Evolutionary conservation across 495 filamentous ascomycete species (phyloP).

Genomic region (Hyaloscypha hepaticicola): DNA sequence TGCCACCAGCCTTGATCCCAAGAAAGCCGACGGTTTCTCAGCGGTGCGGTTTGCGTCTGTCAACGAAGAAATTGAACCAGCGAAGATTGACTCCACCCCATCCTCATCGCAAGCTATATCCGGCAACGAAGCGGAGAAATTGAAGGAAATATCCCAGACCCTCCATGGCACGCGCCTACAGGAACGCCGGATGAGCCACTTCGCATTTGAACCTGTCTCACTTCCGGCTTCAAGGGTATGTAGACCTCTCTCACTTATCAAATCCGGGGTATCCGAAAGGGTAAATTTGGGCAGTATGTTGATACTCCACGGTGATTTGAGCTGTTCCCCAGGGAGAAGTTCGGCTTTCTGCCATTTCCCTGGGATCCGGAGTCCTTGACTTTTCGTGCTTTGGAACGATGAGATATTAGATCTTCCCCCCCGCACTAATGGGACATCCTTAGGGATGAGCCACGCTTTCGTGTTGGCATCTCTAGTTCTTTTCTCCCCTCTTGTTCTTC

Average conservation of each 20-base stretch:
- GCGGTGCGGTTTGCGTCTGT: conserved; percentile 80
- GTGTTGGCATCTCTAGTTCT: conserved; percentile 20
- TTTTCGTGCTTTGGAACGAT: not conserved
- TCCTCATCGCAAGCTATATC: conserved; percentile 25
- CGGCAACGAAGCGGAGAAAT: conserved; percentile 40
- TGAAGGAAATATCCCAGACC: conserved; percentile 69
- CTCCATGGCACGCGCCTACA: conserved; percentile 75
- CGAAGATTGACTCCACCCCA: conserved; percentile 26
- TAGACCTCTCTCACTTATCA: conserved; percentile 22
- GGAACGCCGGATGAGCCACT: conserved; percentile 77
- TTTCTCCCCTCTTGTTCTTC: conserved; percentile 15
- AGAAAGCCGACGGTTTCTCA: conserved; percentile 34
- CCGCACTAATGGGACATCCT: conserved; percentile 18
- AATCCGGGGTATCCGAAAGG: conserved; percentile 13
- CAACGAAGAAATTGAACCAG: conserved; percentile 73
- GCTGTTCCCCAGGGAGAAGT: not conserved
- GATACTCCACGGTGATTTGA: not conserved
- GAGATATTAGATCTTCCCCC: conserved; percentile 22
- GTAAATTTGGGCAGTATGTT: not conserved
- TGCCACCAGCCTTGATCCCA: conserved; percentile 28
- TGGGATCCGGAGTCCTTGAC: not conserved
- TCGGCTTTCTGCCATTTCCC: conserved; percentile 5
- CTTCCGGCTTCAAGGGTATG: conserved; percentile 83
- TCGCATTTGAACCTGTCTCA: conserved; percentile 83
- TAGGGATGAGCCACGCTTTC: conserved; percentile 22